These are phyloP conservation scores for Drechmeria coniospora DNA, from an alignment of 2,329 filamentous ascomycete genomes.

Conservation along the genomic window DNA sequence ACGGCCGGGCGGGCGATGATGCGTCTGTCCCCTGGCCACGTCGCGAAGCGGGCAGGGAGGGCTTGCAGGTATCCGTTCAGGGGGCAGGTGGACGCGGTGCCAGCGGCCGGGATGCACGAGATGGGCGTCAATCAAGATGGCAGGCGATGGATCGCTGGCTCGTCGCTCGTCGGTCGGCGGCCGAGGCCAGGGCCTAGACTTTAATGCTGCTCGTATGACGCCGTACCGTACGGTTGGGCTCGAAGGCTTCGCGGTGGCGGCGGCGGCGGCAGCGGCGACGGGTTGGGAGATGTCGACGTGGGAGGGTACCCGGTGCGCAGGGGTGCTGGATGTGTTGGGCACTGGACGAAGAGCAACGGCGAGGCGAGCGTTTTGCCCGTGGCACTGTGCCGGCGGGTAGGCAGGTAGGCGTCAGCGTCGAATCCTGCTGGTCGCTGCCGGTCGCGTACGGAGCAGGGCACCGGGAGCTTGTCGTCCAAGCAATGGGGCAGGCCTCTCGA, in stretches of 20 bases:
- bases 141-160: slow-evolving; percentile 13
- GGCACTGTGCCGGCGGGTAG: no score
- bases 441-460: no score
- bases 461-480: no score
- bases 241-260: no score
- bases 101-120: slow-evolving; percentile 32
- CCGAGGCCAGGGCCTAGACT: slow-evolving; percentile 18
- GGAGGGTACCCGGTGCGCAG: no score
- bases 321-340: no score
- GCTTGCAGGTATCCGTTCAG: slow-evolving; percentile 27
- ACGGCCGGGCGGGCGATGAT: slow-evolving; percentile 41
- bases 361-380: no score
- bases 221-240: slow-evolving; percentile 17
- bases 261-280: no score
- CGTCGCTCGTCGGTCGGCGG: slow-evolving; percentile 7
- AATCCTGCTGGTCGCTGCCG: no score
- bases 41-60: slow-evolving; percentile 34
- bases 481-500: not conserved
- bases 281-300: no score
- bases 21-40: slow-evolving; percentile 44
- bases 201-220: slow-evolving; percentile 13
- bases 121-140: slow-evolving; percentile 36
- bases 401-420: no score
- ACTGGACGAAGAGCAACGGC: no score
- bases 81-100: slow-evolving; percentile 28